Evolutionary conservation across 2,329 filamentous ascomycete species (phyloP).

Genomic region (Aaosphaeria arxii): DNA sequence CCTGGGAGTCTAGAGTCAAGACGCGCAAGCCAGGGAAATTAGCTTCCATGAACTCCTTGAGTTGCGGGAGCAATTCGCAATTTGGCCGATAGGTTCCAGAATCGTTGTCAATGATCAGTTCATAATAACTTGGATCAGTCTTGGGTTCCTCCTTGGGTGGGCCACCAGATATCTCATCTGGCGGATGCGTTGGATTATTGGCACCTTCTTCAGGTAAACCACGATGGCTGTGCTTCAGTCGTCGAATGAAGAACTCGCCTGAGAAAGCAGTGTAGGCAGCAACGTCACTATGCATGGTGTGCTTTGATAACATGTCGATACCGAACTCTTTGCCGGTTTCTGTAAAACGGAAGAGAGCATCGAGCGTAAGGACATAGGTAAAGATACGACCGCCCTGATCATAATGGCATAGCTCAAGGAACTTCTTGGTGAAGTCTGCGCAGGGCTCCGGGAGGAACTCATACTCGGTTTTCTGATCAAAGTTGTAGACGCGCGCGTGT

Average conservation of each 20-base stretch:
- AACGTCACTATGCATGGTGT: conserved; percentile 95
- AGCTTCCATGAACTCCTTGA: conserved; percentile 66
- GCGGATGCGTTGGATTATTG: conserved; percentile 49
- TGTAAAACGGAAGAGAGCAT: conserved; percentile 84
- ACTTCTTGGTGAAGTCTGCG: conserved; percentile 69
- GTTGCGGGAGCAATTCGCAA: conserved; percentile 66
- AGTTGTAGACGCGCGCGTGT: conserved; percentile 86
- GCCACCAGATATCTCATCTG: conserved; percentile 48
- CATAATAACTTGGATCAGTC: conserved; percentile 62
- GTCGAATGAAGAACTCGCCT: conserved; percentile 87
- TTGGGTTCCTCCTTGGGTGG: conserved; percentile 41
- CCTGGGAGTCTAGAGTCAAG: conserved; percentile 68
- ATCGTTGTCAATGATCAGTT: conserved; percentile 93
- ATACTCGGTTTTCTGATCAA: conserved; percentile 70
- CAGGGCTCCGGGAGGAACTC: conserved; percentile 66
- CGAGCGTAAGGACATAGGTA: conserved; percentile 87
- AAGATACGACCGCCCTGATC: conserved; percentile 84
- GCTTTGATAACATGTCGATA: conserved; percentile 88
- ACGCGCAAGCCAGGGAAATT: conserved; percentile 79
- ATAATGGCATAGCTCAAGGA: conserved; percentile 82
- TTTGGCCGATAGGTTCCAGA: conserved; percentile 91
- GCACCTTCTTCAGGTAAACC: conserved; percentile 31
- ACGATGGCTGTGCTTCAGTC: conserved; percentile 53
- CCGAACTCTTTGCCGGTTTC: conserved; percentile 96
- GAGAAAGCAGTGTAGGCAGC: conserved; percentile 87